phyloP scores from a whole-genome alignment of 306 rosid genomes.

The Hippophae rhamnoides region DNA sequence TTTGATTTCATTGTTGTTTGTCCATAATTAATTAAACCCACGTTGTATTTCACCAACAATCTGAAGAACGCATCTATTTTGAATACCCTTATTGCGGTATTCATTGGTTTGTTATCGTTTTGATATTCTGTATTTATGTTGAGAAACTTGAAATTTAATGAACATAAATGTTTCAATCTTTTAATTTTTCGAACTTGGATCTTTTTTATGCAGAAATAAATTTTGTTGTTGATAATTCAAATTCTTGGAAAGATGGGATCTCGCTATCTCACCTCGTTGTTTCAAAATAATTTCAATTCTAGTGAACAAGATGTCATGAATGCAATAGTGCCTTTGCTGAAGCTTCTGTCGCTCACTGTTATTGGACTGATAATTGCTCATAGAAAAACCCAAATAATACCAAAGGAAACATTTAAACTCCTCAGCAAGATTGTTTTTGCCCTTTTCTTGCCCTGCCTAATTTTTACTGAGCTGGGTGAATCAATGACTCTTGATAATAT shows the following conservation, averaged over 20 bases:
- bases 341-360: conserved; percentile 54
- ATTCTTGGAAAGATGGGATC: conserved; percentile 28
- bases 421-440: conserved; percentile 85
- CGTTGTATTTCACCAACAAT: no score
- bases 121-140: no score
- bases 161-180: no score
- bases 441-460: conserved; percentile 79
- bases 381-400: conserved; percentile 54
- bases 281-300: conserved; percentile 17
- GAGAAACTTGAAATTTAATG: no score
- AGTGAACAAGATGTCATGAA: conserved; percentile 40
- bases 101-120: no score
- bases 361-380: conserved; percentile 60
- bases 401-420: conserved; percentile 60
- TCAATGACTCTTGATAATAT: conserved; percentile 57
- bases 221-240: conserved; percentile 10
- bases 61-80: no score
- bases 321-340: conserved; percentile 66
- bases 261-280: conserved; percentile 20
- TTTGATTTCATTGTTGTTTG: no score
- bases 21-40: no score
- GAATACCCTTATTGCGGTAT: no score
- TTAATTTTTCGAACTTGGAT: no score
- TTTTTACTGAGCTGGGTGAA: conserved; percentile 67
- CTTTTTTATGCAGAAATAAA: conserved; percentile 24